Base-by-base conservation (phyloP, 345 rosid species). In the Punica granatum region DNA sequence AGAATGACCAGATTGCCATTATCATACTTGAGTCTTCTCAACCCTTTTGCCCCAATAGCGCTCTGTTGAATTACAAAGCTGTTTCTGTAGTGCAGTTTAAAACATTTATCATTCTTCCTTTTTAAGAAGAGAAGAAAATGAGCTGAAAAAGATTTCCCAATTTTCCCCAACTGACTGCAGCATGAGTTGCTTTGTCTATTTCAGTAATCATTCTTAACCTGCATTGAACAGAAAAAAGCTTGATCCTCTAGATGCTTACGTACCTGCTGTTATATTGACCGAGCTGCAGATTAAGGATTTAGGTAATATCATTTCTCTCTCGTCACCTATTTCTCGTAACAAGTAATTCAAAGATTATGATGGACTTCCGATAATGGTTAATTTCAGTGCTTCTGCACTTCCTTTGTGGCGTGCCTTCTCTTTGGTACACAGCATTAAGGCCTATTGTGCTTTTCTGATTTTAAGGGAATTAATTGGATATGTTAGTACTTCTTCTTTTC, bases 181-280 rank as follows among this genome's bases (percentile, higher is more conserved):
- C 13, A 8, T 23, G 59, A 35, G 35, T 21, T 62, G 43, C 15
- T 44, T 13, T 14, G 0, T 10, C 16, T 26, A 37, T 71, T 33
- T 28, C 43, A 19, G 18, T 68, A n/a, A 67, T 46, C 31, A 61
- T 26, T 59, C 53, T 68, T 51, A 16, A 64, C 30, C 26, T 32
- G 39, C 53, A 32, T 66, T 73, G 39, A 64, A 62, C 80, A 92
- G 92, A 85, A 93, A 93, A 73, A 83, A 79, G 77, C 96, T 90
- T 62, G 96, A 90, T 71, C 97, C 98, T 26, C 77, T 93, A 30
- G 96, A 82, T 69, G 81, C 79, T 68, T 87, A 85, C 73, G 84
- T 88, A 44, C 96, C 96, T 69, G 93, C 92, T 37, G 89, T 90
- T 60, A 83, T 88, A 66, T 78, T 88, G 81, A 88, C 92, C 66